Conservation (phyloP, 2,329 filamentous ascomycete genomes). For the Hypomyces perniciosus region DNA sequence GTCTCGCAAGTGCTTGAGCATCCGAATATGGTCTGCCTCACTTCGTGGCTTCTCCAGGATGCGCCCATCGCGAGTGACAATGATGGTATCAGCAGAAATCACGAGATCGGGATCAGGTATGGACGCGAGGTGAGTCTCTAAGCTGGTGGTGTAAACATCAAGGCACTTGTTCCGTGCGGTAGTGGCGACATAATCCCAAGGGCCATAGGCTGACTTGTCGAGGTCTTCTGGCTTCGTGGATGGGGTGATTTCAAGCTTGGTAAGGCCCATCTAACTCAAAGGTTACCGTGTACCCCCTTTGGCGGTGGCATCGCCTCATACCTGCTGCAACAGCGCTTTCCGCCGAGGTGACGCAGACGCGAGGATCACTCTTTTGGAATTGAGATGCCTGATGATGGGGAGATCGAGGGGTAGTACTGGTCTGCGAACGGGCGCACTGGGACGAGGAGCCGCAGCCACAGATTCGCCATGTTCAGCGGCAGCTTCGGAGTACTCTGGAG, state of each 20-base stretch:
- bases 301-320: slow-evolving; percentile 25
- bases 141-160: slow-evolving; percentile 54
- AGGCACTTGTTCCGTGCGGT: slow-evolving; percentile 82
- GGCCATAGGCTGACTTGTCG: slow-evolving; percentile 64
- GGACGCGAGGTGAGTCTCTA: slow-evolving; percentile 38
- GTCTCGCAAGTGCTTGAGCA: slow-evolving; percentile 78
- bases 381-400: slow-evolving; percentile 70
- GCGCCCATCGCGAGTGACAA: slow-evolving; percentile 66
- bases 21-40: slow-evolving; percentile 74
- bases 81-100: slow-evolving; percentile 84
- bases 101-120: slow-evolving; percentile 72
- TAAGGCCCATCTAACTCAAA: slow-evolving; percentile 61
- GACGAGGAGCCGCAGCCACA: slow-evolving; percentile 18
- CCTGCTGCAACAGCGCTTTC: slow-evolving; percentile 71
- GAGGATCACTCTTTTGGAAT: slow-evolving; percentile 75
- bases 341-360: slow-evolving; percentile 85
- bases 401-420: slow-evolving; percentile 66
- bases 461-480: slow-evolving; percentile 31
- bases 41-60: slow-evolving; percentile 88
- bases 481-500: slow-evolving; percentile 41
- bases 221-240: slow-evolving; percentile 82
- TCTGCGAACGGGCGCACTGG: slow-evolving; percentile 33
- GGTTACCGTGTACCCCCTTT: neutral
- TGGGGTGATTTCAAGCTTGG: slow-evolving; percentile 75
- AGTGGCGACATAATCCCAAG: slow-evolving; percentile 84